Evolutionary conservation across 2,329 filamentous ascomycete genomes (phyloP).

Genomic region (Aspergillus sp.): DNA sequence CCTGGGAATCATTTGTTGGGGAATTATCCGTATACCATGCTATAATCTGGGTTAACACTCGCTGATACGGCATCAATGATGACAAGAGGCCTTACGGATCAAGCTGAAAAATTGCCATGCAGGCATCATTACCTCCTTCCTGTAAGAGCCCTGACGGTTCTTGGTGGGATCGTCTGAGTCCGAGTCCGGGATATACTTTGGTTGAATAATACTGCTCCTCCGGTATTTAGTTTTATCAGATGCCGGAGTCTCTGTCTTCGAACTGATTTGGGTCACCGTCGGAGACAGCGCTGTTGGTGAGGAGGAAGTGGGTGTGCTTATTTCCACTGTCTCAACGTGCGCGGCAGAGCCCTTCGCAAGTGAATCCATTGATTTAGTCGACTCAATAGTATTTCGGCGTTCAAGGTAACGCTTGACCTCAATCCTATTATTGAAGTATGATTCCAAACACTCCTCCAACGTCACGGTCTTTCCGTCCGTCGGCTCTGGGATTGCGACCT

Average conservation of each 20-base stretch:
- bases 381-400: slow-evolving; percentile 58
- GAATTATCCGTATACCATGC: slow-evolving; percentile 80
- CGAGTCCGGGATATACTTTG: slow-evolving; percentile 43
- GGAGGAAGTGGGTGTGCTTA: slow-evolving; percentile 38
- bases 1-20: slow-evolving; percentile 69
- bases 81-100: slow-evolving; percentile 64
- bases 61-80: neutral
- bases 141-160: slow-evolving; percentile 43
- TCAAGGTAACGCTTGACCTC: slow-evolving; percentile 79
- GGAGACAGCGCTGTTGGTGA: slow-evolving; percentile 30
- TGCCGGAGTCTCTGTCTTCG: slow-evolving; percentile 27
- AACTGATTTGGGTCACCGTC: slow-evolving; percentile 24
- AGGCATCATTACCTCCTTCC: slow-evolving; percentile 88
- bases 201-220: slow-evolving; percentile 44
- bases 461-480: slow-evolving; percentile 68
- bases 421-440: slow-evolving; percentile 92
- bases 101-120: slow-evolving; percentile 97
- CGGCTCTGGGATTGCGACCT: slow-evolving; percentile 77
- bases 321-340: slow-evolving; percentile 46
- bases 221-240: slow-evolving; percentile 28
- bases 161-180: slow-evolving; percentile 29
- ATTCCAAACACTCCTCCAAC: slow-evolving; percentile 86
- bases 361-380: slow-evolving; percentile 39
- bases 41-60: slow-evolving; percentile 44
- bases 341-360: slow-evolving; percentile 36